These are phyloP conservation scores for Pelargonium myrrhifolium DNA, from an alignment of 441 rosid genomes.

Conservation along the genomic window DNA sequence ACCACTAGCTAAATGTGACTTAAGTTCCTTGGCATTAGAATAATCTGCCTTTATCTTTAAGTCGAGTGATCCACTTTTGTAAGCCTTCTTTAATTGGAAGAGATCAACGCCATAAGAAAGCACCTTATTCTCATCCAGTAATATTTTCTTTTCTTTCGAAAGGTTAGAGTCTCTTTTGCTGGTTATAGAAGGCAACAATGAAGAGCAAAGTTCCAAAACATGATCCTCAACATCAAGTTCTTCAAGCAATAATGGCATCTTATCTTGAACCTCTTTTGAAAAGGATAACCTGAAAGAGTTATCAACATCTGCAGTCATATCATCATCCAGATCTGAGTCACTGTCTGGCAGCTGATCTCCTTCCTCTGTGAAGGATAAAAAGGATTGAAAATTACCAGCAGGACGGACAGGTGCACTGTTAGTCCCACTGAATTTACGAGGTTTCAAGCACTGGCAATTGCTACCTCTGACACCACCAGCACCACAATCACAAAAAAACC, in stretches of 20 bases:
- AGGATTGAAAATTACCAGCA: conserved; percentile 64
- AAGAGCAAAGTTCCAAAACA: conserved; percentile 72
- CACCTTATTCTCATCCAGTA: conserved; percentile 74
- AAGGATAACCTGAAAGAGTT: conserved; percentile 50
- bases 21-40: conserved; percentile 96
- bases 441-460: conserved; percentile 97
- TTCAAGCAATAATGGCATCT: conserved; percentile 57
- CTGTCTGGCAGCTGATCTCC: conserved; percentile 87
- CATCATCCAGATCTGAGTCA: conserved; percentile 96
- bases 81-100: conserved; percentile 94
- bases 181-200: conserved; percentile 70
- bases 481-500: conserved; percentile 99
- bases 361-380: conserved; percentile 79
- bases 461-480: conserved; percentile 99
- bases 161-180: conserved; percentile 71
- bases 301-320: conserved; percentile 51
- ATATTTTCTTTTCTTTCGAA: conserved; percentile 65
- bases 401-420: conserved; percentile 49
- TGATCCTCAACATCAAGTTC: conserved; percentile 79
- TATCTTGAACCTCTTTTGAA: conserved; percentile 70
- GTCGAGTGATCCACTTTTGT: conserved; percentile 96
- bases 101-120: conserved; percentile 79
- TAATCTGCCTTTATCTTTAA: conserved; percentile 98
- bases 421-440: conserved; percentile 79
- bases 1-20: conserved; percentile 82